These are phyloP conservation scores for Geotrichum restrictum DNA, from an alignment of 1,139 yeast species.

Conservation along the genomic window DNA sequence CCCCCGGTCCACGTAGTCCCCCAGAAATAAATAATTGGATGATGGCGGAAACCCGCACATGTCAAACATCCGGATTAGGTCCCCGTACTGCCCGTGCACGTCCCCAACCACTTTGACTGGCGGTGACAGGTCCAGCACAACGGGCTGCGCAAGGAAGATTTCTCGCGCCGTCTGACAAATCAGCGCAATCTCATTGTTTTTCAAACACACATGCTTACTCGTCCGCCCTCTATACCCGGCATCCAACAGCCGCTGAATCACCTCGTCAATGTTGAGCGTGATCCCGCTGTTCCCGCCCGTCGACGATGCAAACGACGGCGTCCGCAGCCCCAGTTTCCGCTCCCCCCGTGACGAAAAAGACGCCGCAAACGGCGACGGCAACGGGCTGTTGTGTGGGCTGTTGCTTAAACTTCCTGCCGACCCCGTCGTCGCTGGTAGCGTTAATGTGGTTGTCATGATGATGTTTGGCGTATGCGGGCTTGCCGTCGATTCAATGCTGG, in stretches of 20 bases:
- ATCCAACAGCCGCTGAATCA: constrained; percentile 83
- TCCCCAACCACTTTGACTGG: constrained; percentile 98
- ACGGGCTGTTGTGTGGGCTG: constrained; percentile 6
- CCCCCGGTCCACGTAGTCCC: constrained; percentile 98
- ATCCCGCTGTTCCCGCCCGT: constrained; percentile 19
- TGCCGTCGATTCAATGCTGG: too few relatives aligned
- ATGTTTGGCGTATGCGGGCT: too few relatives aligned
- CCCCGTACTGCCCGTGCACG: constrained; percentile 96
- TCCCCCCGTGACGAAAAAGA: constrained; percentile 9
- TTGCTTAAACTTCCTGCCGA: neutral
- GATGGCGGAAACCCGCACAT: constrained; percentile 99
- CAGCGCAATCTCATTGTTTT: constrained; percentile 78
- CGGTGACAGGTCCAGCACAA: constrained; percentile 80
- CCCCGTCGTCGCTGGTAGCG: constrained; percentile 5
- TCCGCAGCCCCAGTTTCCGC: constrained; percentile 10
- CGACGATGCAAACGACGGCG: constrained; percentile 11
- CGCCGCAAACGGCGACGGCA: constrained; percentile 16
- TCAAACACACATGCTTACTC: constrained; percentile 81
- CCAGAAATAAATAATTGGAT: constrained; percentile 88
- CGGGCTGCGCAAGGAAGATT: constrained; percentile 82
- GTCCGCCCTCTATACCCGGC: constrained; percentile 95
- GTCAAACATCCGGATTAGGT: constrained; percentile 88
- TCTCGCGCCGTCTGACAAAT: constrained; percentile 87
- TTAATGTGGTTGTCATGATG: constrained; percentile 3
- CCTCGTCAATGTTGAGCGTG: constrained; percentile 74